phyloP scores from a whole-genome alignment of 768 basidiomycete genomes.

The Agaricus blazei region DNA sequence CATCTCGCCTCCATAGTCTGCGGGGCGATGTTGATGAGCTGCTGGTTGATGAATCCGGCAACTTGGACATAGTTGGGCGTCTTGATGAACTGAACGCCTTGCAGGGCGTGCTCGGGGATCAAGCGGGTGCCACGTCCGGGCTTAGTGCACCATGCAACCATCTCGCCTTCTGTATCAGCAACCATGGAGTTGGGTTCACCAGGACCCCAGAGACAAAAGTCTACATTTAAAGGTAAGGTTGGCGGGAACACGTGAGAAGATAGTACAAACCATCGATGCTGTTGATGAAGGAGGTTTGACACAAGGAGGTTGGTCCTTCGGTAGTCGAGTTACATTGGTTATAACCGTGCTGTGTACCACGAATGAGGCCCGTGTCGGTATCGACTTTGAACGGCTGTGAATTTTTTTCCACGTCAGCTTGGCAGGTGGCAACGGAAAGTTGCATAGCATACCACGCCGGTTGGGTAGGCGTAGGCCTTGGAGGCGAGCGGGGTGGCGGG shows the following conservation, averaged over 20 bases:
- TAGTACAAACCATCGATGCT: slow-evolving; percentile 31
- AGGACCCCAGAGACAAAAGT: slow-evolving; percentile 67
- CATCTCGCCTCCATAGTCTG: slow-evolving; percentile 74
- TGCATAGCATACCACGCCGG: slow-evolving; percentile 31
- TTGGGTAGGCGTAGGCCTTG: slow-evolving; percentile 41
- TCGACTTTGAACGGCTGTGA: slow-evolving; percentile 33
- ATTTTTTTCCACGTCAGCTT: background rate
- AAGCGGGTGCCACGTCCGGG: slow-evolving; percentile 65
- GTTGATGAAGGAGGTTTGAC: slow-evolving; percentile 63
- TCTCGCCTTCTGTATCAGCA: slow-evolving; percentile 64
- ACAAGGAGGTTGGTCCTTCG: slow-evolving; percentile 46
- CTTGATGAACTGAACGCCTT: slow-evolving; percentile 61
- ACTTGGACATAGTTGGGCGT: slow-evolving; percentile 61
- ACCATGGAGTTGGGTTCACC: slow-evolving; percentile 48
- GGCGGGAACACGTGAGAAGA: background rate
- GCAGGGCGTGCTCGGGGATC: slow-evolving; percentile 61
- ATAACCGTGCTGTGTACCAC: slow-evolving; percentile 54
- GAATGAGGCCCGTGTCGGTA: slow-evolving; percentile 26
- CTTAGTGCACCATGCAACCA: slow-evolving; percentile 77
- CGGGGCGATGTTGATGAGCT: slow-evolving; percentile 45
- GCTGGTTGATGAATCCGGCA: slow-evolving; percentile 57
- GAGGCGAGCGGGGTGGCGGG: slow-evolving; percentile 41
- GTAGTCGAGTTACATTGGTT: slow-evolving; percentile 69
- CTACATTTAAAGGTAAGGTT: slow-evolving; percentile 16
- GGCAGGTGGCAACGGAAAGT: background rate